These are phyloP conservation scores for Erythrobasidium yunnanense DNA, from an alignment of 768 basidiomycete species.

Conservation along the genomic window DNA sequence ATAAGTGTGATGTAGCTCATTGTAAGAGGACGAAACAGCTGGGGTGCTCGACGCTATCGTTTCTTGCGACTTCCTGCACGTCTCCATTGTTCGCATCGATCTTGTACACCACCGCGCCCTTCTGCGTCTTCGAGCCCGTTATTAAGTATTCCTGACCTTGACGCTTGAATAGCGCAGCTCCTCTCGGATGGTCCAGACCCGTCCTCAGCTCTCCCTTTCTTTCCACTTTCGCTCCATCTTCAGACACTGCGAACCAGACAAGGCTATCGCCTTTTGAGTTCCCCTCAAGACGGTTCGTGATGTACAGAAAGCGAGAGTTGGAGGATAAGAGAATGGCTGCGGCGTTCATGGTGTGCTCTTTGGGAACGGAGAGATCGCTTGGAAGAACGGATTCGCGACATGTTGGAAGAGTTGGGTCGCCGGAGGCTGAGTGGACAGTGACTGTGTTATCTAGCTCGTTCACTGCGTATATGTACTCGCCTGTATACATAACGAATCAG, in stretches of 20 bases:
- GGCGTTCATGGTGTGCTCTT: constrained; percentile 43
- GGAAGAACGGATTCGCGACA: constrained; percentile 16
- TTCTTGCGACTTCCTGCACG: constrained; percentile 31
- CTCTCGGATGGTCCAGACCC: constrained; percentile 60
- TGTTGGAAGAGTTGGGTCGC: constrained; percentile 40
- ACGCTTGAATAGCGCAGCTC: constrained; percentile 54
- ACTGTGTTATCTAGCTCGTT: constrained; percentile 57
- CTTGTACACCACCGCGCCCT: constrained; percentile 63
- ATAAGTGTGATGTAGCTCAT: no score
- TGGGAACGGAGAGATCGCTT: neutral
- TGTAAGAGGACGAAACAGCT: constrained; percentile 1
- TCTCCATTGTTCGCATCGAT: constrained; percentile 50
- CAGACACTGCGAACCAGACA: constrained; percentile 54
- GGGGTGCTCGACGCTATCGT: neutral
- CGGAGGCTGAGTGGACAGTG: constrained; percentile 50
- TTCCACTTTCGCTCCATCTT: constrained; percentile 38
- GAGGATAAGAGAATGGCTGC: constrained; percentile 59
- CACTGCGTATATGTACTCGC: constrained; percentile 55
- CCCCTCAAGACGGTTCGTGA: constrained; percentile 65
- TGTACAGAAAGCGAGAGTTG: constrained; percentile 52
- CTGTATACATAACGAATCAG: constrained; percentile 46
- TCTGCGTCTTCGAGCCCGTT: constrained; percentile 55
- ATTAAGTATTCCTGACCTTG: constrained; percentile 49
- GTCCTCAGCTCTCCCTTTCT: constrained; percentile 57
- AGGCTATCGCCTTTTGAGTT: constrained; percentile 61